Conservation (phyloP, 352 stramenopile species). For the Globisporangium cylindrosporum region DNA sequence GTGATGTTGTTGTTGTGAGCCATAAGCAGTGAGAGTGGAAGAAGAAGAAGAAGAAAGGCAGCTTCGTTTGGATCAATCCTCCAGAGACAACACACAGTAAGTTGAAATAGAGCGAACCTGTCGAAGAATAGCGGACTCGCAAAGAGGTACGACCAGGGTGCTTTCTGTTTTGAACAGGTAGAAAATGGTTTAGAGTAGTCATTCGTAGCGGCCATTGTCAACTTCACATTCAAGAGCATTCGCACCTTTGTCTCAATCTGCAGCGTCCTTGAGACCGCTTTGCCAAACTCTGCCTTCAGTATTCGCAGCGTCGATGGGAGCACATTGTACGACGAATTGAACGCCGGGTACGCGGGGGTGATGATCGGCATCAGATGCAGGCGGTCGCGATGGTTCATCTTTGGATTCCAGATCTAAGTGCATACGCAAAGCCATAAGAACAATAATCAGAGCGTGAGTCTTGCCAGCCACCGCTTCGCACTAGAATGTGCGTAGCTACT, state of each 20-base stretch:
- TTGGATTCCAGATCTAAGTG: conserved; percentile 87
- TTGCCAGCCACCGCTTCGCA: not conserved
- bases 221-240: not conserved
- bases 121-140: conserved; percentile 64
- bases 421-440: conserved; percentile 9
- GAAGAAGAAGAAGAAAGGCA: conserved; percentile 3
- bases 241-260: conserved; percentile 84
- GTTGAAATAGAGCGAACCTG: conserved; percentile 40
- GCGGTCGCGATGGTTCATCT: conserved; percentile 77
- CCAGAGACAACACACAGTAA: not conserved
- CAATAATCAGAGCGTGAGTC: conserved; percentile 1
- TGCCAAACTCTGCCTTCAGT: conserved; percentile 88
- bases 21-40: conserved; percentile 6
- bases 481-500: not conserved
- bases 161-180: conserved; percentile 43
- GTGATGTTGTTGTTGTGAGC: not conserved
- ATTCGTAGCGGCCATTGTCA: not conserved
- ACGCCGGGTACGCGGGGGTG: conserved; percentile 96
- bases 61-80: not conserved
- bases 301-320: conserved; percentile 88
- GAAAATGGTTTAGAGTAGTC: not conserved
- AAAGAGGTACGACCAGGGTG: conserved; percentile 81
- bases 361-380: conserved; percentile 98
- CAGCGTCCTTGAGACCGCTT: conserved; percentile 53
- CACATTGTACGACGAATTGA: conserved; percentile 99